Evolutionary conservation across 495 filamentous ascomycete species (phyloP), one percentile per base, ranked within the genome.

Genomic region (Talaromyces stipitatus): DNA sequence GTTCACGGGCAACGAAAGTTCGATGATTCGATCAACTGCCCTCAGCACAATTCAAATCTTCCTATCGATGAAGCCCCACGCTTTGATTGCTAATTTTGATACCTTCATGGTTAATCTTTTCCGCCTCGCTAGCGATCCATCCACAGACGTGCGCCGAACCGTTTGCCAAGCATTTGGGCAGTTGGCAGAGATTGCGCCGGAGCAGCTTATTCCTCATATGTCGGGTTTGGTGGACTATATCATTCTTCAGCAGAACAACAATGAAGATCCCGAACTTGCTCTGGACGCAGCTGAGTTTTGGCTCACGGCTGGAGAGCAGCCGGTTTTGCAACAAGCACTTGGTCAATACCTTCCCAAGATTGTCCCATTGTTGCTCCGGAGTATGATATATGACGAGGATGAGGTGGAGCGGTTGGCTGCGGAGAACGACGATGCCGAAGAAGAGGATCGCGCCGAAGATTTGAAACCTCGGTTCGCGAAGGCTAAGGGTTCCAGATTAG

Each of bases 251-350:
- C 94, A 98, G 69, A 81, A 85, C 62, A 90, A 85, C 57, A 72
- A 73, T 38, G 88, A 94, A 28, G 92, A 96, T 61, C 88, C 90
- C 50, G 94, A 97, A 50, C 80, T 97, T 50, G 90, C 92, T 41
- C 84, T 94, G 32, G 94, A 97, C 69, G 94, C 94, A 14, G 92
- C 95, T 7, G 94, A 97, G 70, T 99, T 99, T 66, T 99, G 92
- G 91, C 82, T 99, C 50, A 88, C 88, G 50, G 85, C 96, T 28
- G 92, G 92, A 26, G 95, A 96, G 68, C 90, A 96, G 66, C 78
- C 86, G 32, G 79, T 83, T 50, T 69, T 99, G 50, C 88, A 88
- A 68, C 78, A 81, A 36, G 76, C 81, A 0, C 70, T 99, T 18
- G 84, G 77, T 5, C 91, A 89, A 1, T 88, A 87, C 66, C 82